Base-by-base conservation (phyloP, 768 basidiomycete genomes). In the Lentinula lateritia region DNA sequence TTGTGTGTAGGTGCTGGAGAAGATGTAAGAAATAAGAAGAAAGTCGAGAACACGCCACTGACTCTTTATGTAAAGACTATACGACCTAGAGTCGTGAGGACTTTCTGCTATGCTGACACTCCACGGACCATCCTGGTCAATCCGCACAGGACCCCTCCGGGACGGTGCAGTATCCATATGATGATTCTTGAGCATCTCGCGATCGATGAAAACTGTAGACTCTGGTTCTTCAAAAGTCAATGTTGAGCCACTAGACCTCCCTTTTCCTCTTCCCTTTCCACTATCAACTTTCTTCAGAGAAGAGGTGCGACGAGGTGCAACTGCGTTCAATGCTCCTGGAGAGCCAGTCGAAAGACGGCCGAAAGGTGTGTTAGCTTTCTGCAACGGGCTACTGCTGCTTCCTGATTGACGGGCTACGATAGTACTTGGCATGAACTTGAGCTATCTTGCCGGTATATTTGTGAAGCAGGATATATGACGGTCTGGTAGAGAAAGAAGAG, bases 51-150 rank as follows among this genome's bases (percentile, higher is more conserved):
- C 55, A 52, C 53, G 58, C 28, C 16, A 84, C 90, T 80, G 74
- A 93, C 92, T 94, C 83, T 93, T 94, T 75, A 94, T 85, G 79
- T 94, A 94, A 70, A 94, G 82, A 70, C 83, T 88, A 77, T 88
- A 94, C 8, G 86, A 83, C 65, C 80, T 78, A 50, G 85, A 71
- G 73, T 90, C 87, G 71, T 91, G 83, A 23, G 89, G 89, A 57
- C 85, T 88, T 77, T 93, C 90, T 64, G 93, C 93, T 65, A 93
- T 91, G 71, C 89, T 91, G 70, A 95, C 85, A 68, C 85, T 86
- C 93, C 93, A 95, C 23, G 86, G 90, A 13, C 89, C 90, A 69
- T 92, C 90, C 73, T 90, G 79, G 71, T 92, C 89, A 64, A 87
- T 79, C 52, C 89, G 83, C 38, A 85, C 78, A 46, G 80, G 82